Percentiles rank a stretch among this genome's conserved stretches.
Conservation (phyloP, 441 rosid genomes). For the Pelargonium citronellum region DNA sequence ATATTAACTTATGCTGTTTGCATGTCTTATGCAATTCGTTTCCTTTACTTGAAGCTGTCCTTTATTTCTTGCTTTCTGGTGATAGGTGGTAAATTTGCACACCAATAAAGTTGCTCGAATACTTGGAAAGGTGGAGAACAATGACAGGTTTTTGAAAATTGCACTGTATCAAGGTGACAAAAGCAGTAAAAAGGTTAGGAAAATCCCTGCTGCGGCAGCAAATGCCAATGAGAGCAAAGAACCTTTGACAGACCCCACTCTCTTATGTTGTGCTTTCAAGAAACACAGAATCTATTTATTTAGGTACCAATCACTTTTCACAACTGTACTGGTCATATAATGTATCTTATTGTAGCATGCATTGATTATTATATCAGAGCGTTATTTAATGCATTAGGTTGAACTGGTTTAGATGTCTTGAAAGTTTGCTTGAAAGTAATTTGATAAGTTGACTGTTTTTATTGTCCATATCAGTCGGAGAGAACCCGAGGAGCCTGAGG, state of each 20-base stretch:
- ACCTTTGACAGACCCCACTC: conserved; percentile 68
- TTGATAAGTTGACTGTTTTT: not conserved
- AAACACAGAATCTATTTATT: conserved; percentile 81
- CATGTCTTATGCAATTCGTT: not conserved
- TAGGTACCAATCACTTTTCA: conserved; percentile 40
- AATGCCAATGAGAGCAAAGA: conserved; percentile 95
- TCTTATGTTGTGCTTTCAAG: conserved; percentile 68
- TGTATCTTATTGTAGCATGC: not conserved
- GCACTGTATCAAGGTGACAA: conserved; percentile 89
- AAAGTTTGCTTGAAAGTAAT: not conserved
- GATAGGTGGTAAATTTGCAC: conserved; percentile 79
- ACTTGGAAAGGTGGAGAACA: conserved; percentile 92
- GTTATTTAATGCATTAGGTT: not conserved
- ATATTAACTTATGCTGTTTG: not conserved
- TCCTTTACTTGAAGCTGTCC: not conserved
- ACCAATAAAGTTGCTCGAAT: conserved; percentile 87
- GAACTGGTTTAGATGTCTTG: not conserved
- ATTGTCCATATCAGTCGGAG: conserved; percentile 50
- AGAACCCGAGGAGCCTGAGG: conserved; percentile 98
- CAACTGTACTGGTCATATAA: not conserved
- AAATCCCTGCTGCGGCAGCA: conserved; percentile 80
- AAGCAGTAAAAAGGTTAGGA: conserved; percentile 80
- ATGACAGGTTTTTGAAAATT: conserved; percentile 77
- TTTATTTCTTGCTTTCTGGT: not conserved
- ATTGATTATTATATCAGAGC: no score